phyloP scores from a whole-genome alignment of 1,284 basidiomycete genomes.

The Agroathelia rolfsii region DNA sequence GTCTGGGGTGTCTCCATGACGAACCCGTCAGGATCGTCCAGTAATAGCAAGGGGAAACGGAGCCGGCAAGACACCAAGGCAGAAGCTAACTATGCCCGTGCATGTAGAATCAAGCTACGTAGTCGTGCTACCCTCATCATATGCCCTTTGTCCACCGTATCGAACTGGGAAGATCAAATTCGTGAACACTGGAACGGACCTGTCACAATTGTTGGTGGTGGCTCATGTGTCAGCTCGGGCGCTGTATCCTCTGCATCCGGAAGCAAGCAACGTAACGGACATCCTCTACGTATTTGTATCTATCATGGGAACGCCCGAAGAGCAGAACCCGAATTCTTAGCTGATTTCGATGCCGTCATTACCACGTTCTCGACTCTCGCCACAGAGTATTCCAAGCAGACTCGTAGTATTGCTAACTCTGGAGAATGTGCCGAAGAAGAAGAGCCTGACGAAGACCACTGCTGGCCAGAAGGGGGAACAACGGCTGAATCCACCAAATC shows the following conservation, averaged over 20 bases:
- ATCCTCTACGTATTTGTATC: slow-evolving; percentile 75
- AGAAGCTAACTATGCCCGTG: slow-evolving; percentile 58
- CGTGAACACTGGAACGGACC: slow-evolving; percentile 89
- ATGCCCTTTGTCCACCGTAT: slow-evolving; percentile 92
- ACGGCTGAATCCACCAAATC: slow-evolving; percentile 59
- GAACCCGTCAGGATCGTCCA: slow-evolving; percentile 23
- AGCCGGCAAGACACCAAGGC: slow-evolving; percentile 55
- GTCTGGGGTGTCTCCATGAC: slow-evolving; percentile 74
- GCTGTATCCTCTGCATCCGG: slow-evolving; percentile 23
- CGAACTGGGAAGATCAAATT: slow-evolving; percentile 99
- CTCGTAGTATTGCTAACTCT: slow-evolving; percentile 43
- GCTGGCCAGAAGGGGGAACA: slow-evolving; percentile 37
- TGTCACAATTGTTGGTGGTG: slow-evolving; percentile 75
- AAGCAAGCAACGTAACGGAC: slow-evolving; percentile 33
- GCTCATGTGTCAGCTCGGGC: slow-evolving; percentile 28
- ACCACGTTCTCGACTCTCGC: slow-evolving; percentile 96
- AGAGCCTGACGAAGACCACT: slow-evolving; percentile 63
- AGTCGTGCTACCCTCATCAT: slow-evolving; percentile 93
- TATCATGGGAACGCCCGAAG: slow-evolving; percentile 93
- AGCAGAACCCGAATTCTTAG: slow-evolving; percentile 75
- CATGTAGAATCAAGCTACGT: slow-evolving; percentile 65
- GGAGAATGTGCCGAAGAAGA: slow-evolving; percentile 51
- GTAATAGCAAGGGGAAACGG: slow-evolving; percentile 55
- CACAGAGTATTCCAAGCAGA: slow-evolving; percentile 90
- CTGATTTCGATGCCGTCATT: slow-evolving; percentile 94